Base-by-base conservation (phyloP, 441 rosid species). In the Metrosideros polymorpha region DNA sequence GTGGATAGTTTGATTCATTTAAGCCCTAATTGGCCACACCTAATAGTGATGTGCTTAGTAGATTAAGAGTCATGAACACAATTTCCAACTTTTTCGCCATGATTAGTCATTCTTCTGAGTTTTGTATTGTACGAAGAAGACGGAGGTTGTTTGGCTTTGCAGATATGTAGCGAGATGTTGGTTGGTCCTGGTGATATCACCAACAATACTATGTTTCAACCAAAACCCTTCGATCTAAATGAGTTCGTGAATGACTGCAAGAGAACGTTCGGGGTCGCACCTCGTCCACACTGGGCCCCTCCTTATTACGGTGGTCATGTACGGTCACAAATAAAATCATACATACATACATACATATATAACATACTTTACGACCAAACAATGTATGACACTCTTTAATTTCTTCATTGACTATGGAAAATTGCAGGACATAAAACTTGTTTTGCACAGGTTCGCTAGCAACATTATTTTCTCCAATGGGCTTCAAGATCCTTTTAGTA, bases 381-480 rank as follows among this genome's bases (percentile, higher is more conserved):
- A 53, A 22, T 32, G n/a, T 27, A 57, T 57, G 63, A 13, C 32
- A 29, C 17, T 57, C 32, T 12, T 27, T n/a, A 57, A 27, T 57
- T 27, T 79, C 82, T 29, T 5, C 42, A 12, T 4, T 54, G n/a
- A 27, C 32, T 3, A 24, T 35, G 12, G 9, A 3, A 50, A 49
- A 75, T 86, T 75, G 91, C 93, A 95, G 99, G 93, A 91, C 84
- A 87, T 96, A 66, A 92, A 93, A 84, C 84, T 92, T 85, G 82
- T 92, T 86, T 94, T 96, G n/a, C 89, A 84, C 76, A 90, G 90
- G 75, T 96, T 96, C 88, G 97, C 90, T 7, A 96, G 98, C 92
- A 96, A 94, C 90, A 95, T 95, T 82, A 95, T 96, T 71, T 96
- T 94, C 90, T 94, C 99, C 57, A 95, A 95, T 59, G 97, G 99